phyloP scores from a whole-genome alignment of 169 alveolate genomes.

The Condylostoma magnum region DNA sequence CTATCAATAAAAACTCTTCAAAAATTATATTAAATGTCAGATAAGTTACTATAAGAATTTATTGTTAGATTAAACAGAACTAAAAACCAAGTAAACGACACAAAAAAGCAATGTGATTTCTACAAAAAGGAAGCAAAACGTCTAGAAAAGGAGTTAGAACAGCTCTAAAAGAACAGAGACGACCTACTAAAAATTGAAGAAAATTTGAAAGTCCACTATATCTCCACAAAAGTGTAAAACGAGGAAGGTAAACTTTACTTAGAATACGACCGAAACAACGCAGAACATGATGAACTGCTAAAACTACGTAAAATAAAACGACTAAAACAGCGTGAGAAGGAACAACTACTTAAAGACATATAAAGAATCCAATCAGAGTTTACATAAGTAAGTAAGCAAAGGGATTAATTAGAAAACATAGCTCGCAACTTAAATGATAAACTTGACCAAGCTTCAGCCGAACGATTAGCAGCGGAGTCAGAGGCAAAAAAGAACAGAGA shows the following conservation, averaged over 20 bases:
- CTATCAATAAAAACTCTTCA: too few species aligned
- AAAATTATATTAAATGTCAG: too few species aligned
- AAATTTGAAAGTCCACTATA: slow-evolving; percentile 24
- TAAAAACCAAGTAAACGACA: background rate
- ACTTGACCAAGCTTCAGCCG: slow-evolving; percentile 6
- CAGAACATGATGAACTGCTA: slow-evolving; percentile 16
- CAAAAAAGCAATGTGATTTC: slow-evolving; percentile 25
- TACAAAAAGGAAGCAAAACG: slow-evolving; percentile 5
- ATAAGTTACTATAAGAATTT: slow-evolving; percentile 18
- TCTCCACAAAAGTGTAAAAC: slow-evolving; percentile 20
- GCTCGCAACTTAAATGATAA: background rate
- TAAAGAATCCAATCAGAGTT: background rate
- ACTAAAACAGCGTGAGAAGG: background rate
- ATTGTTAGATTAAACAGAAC: background rate
- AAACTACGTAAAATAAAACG: slow-evolving; percentile 2
- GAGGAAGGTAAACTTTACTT: too few species aligned
- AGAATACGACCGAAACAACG: background rate
- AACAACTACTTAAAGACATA: background rate
- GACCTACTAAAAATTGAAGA: slow-evolving; percentile 12
- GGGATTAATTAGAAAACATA: slow-evolving; percentile 11
- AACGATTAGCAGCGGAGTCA: slow-evolving; percentile 8
- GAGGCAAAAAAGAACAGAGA: slow-evolving; percentile 7
- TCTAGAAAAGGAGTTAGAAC: slow-evolving; percentile 9
- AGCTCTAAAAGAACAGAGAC: background rate
- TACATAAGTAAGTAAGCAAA: background rate